A percentile compares a stretch with the other conserved stretches of the same genome.
Evolutionary conservation across 2,329 filamentous ascomycete species (phyloP).

Genomic region (Neocatenulostroma microsporum): DNA sequence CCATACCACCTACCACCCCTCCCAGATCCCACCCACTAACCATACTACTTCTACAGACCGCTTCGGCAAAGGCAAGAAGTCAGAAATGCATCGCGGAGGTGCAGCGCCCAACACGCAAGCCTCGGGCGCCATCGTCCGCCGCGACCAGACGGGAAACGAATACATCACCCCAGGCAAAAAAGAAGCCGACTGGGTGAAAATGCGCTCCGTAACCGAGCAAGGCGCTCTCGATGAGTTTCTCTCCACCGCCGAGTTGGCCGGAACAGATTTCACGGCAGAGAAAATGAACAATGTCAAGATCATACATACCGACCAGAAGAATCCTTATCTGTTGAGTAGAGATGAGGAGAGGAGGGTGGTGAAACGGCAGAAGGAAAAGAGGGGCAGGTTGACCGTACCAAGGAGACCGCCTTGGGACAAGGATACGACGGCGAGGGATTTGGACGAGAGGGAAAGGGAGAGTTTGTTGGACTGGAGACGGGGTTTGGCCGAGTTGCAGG

Average conservation of each 20-base stretch:
- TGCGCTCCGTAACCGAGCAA: constrained; percentile 97
- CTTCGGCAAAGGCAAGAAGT: constrained; percentile 83
- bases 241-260: constrained; percentile 90
- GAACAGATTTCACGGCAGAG: constrained; percentile 96
- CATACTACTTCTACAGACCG: too few species aligned
- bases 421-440: constrained; percentile 70
- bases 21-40: too few species aligned
- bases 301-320: constrained; percentile 92
- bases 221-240: constrained; percentile 94
- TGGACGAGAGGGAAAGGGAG: constrained; percentile 72
- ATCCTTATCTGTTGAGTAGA: constrained; percentile 82
- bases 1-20: too few species aligned
- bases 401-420: constrained; percentile 83
- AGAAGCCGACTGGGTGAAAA: constrained; percentile 96
- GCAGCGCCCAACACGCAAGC: constrained; percentile 59
- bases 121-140: constrained; percentile 50
- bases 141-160: constrained; percentile 35
- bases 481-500: constrained; percentile 83
- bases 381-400: constrained; percentile 73
- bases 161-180: constrained; percentile 88
- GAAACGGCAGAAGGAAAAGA: constrained; percentile 77
- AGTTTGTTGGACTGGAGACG: constrained; percentile 81
- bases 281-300: constrained; percentile 99
- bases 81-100: constrained; percentile 63
- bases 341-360: constrained; percentile 71